Evolutionary conservation across 2,329 filamentous ascomycete species (phyloP).

Genomic region (Atkinsonella texensis): DNA sequence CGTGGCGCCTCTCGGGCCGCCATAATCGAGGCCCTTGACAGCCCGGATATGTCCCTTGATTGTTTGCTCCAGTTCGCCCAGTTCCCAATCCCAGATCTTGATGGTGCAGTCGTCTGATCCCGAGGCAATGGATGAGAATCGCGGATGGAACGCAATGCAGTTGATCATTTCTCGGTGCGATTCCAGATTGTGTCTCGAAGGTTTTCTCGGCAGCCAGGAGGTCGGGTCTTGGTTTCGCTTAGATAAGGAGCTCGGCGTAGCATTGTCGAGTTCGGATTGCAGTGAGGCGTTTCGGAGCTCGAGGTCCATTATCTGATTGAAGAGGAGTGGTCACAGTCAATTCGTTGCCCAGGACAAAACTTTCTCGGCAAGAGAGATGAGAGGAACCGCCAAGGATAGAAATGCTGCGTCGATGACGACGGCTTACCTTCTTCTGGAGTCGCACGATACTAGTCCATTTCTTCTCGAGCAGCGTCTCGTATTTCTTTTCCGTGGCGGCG

Average conservation of each 20-base stretch:
- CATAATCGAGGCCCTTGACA: slow-evolving; percentile 81
- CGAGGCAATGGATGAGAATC: slow-evolving; percentile 81
- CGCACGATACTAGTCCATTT: slow-evolving; percentile 97
- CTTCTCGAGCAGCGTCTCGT: slow-evolving; percentile 88
- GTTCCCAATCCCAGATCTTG: slow-evolving; percentile 95
- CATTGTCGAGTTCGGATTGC: slow-evolving; percentile 74
- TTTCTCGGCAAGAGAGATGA: neutral
- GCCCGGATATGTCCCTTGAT: slow-evolving; percentile 87
- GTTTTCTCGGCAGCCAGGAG: slow-evolving; percentile 75
- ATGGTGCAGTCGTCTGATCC: slow-evolving; percentile 89
- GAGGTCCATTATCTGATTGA: slow-evolving; percentile 73
- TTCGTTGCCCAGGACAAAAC: too few relatives aligned
- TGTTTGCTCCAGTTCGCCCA: slow-evolving; percentile 80
- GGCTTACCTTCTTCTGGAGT: slow-evolving; percentile 78
- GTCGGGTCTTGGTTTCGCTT: slow-evolving; percentile 72
- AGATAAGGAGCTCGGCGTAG: slow-evolving; percentile 58
- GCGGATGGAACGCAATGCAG: slow-evolving; percentile 82
- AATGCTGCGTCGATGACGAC: neutral
- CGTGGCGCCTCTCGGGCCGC: slow-evolving; percentile 68
- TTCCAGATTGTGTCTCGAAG: slow-evolving; percentile 70
- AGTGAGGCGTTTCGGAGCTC: slow-evolving; percentile 62
- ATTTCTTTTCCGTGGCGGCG: slow-evolving; percentile 76
- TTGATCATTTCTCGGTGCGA: slow-evolving; percentile 74
- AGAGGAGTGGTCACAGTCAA: neutral
- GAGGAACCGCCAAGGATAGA: neutral